These are phyloP conservation scores for Chrysoporthe cubensis DNA, from an alignment of 2,329 filamentous ascomycete species.

Conservation along the genomic window DNA sequence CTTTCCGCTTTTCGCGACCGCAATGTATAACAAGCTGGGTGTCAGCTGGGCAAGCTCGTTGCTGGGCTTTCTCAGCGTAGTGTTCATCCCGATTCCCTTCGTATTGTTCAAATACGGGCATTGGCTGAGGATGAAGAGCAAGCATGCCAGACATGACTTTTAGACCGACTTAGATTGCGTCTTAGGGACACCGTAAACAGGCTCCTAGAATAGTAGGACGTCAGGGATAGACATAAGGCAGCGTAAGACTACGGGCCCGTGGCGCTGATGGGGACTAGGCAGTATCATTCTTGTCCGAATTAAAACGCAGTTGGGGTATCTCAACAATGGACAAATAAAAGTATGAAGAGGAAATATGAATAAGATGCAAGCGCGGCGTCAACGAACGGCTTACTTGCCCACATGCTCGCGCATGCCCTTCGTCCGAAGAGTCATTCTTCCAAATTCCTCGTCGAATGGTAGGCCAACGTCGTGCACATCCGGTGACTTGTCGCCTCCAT, in stretches of 20 bases:
- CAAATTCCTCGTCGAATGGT: conserved; percentile 51
- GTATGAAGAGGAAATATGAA: not conserved
- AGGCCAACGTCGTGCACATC: conserved; percentile 36
- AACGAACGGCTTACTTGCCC: conserved; percentile 26
- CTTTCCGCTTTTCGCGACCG: conserved; percentile 31
- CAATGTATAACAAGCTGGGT: conserved; percentile 32
- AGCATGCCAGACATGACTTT: conserved; percentile 33
- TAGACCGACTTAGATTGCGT: conserved; percentile 4
- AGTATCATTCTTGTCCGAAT: not conserved
- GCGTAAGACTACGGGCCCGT: too few relatives aligned
- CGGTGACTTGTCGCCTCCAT: conserved; percentile 20
- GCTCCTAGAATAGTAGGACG: conserved; percentile 15
- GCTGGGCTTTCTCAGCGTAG: conserved; percentile 32
- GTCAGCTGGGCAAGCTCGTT: conserved; percentile 34
- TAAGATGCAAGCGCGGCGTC: not conserved
- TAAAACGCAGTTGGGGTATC: conserved; percentile 23
- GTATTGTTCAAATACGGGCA: conserved; percentile 32
- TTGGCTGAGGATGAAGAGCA: conserved; percentile 32
- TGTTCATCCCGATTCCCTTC: conserved; percentile 34
- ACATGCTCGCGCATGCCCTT: conserved; percentile 60
- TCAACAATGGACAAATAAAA: conserved; percentile 12
- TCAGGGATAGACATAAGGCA: too few relatives aligned
- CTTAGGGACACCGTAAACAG: not conserved
- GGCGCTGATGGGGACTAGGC: not conserved
- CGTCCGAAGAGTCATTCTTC: conserved; percentile 57